These are phyloP conservation scores for Phytophthora chlamydospora DNA, from an alignment of 352 stramenopile species.

Conservation along the genomic window DNA sequence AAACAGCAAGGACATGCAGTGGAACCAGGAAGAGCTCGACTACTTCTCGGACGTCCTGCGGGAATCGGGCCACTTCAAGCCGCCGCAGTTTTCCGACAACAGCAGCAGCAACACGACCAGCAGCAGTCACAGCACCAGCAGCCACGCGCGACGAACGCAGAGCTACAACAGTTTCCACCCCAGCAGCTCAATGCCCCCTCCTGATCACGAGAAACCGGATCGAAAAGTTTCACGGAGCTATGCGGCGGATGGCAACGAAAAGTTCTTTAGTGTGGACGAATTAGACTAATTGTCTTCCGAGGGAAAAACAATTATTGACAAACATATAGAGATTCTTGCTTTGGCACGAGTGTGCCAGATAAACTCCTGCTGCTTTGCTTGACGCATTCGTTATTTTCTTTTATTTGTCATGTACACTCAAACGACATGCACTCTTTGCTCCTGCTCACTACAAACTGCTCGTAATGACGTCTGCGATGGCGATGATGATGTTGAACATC, in stretches of 20 bases:
- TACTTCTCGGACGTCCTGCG: slow-evolving; percentile 34
- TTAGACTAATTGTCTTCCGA: slow-evolving; percentile 55
- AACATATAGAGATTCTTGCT: too few relatives aligned
- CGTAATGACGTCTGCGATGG: slow-evolving; percentile 71
- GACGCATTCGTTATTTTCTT: slow-evolving; percentile 10
- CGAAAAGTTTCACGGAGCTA: slow-evolving; percentile 15
- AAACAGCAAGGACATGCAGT: slow-evolving; percentile 32
- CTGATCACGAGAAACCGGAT: slow-evolving; percentile 13
- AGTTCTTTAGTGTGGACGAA: slow-evolving; percentile 68
- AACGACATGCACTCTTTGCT: slow-evolving; percentile 6
- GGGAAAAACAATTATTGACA: too few relatives aligned
- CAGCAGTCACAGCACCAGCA: slow-evolving; percentile 8
- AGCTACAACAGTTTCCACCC: slow-evolving; percentile 19
- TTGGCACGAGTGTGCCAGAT: too few relatives aligned
- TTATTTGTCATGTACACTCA: slow-evolving; percentile 18
- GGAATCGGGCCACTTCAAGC: slow-evolving; percentile 32
- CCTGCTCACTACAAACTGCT: slow-evolving; percentile 35
- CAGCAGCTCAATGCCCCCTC: slow-evolving; percentile 15
- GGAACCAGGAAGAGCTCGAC: slow-evolving; percentile 50
- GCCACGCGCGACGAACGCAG: slow-evolving; percentile 11
- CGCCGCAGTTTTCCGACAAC: slow-evolving; percentile 10
- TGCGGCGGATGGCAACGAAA: slow-evolving; percentile 26
- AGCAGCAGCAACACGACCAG: not conserved
- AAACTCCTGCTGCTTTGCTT: not conserved
- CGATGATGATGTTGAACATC: slow-evolving; percentile 81